Percentiles rank a stretch among this genome's conserved stretches.
phyloP scores from a whole-genome alignment of 768 basidiomycete genomes.

The Cubamyces lactineus region DNA sequence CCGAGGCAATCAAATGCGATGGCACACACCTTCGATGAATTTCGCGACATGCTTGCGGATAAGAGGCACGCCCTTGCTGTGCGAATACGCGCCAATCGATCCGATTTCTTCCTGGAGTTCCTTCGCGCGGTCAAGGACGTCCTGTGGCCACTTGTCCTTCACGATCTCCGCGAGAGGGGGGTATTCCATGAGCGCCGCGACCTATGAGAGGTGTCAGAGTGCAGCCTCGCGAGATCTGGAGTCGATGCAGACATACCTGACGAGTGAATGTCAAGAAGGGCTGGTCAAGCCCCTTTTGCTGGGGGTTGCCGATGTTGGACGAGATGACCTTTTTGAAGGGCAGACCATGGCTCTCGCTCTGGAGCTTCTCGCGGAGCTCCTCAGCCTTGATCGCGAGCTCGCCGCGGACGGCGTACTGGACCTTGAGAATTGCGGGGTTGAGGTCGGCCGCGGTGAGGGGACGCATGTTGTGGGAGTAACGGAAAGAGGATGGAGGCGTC shows the following conservation, averaged over 20 bases:
- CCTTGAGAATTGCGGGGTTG: slow-evolving; percentile 83
- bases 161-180: slow-evolving; percentile 81
- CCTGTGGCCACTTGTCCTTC: slow-evolving; percentile 77
- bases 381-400: slow-evolving; percentile 96
- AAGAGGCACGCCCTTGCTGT: slow-evolving; percentile 88
- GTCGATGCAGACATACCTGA: slow-evolving; percentile 57
- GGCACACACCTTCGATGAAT: slow-evolving; percentile 74
- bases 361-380: slow-evolving; percentile 71
- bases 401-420: slow-evolving; percentile 96
- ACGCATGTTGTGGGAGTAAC: slow-evolving; percentile 31
- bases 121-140: slow-evolving; percentile 83
- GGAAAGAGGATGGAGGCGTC: slow-evolving; percentile 5
- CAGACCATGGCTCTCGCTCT: slow-evolving; percentile 50
- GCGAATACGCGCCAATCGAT: slow-evolving; percentile 93
- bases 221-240: too few species aligned
- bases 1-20: not conserved
- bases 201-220: slow-evolving; percentile 43
- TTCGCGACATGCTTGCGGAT: slow-evolving; percentile 88
- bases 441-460: slow-evolving; percentile 69
- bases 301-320: slow-evolving; percentile 98
- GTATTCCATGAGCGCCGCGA: slow-evolving; percentile 91
- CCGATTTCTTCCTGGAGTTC: slow-evolving; percentile 86
- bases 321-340: slow-evolving; percentile 90
- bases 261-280: slow-evolving; percentile 89
- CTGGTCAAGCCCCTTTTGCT: slow-evolving; percentile 94